Evolutionary conservation across 305 asterid genomes (phyloP), one percentile per base, ranked within the genome.

Genomic region (Fraxinus ornus): DNA sequence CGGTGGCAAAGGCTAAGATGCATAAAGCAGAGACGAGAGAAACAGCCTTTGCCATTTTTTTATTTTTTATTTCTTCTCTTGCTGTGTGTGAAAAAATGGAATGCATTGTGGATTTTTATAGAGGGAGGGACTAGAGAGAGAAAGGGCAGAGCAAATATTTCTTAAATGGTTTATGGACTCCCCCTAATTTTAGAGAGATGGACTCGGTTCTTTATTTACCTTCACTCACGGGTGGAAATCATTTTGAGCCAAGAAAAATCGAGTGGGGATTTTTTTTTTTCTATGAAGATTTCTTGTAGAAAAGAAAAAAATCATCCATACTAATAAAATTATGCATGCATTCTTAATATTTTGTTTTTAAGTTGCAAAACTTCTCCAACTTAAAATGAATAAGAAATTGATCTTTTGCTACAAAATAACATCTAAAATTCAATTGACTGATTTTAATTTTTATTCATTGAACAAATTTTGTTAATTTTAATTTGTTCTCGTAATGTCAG

Each of bases 11-110:
- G 90, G 88, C 88, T 62, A 89, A 62, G 86, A 89, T 79, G 89
- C 88, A 88, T 80, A 87, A 60, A 64, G 83, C 89, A 79, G 62
- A 52, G 62, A 52, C 62, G 62, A 88, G 78, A 74, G 76, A 57
- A 66, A 81, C 79, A 26, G 85, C 82, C 83, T 88, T 90, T 85
- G 93, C 90, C 91, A 88, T 90, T 83, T 70, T 32, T 72, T 17
- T 39, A 8, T 47, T 39, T 13, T n/a, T 55, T 52, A 17, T 30
- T 71, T 44, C 84, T 39, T 49, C 75, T 68, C 84, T 84, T 66
- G 24, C 17, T 76, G 52, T 83, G 79, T 72, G 17, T 78, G 57
- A 49, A 17, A 24, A n/a, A 72, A 49, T 80, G 64, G 39, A 52
- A 62, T 26, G 49, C 3, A 47, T 37, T 8, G 2, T 7, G 12